Conservation (phyloP, 176 grass and related monocot species). For the Luzula sylvatica region DNA sequence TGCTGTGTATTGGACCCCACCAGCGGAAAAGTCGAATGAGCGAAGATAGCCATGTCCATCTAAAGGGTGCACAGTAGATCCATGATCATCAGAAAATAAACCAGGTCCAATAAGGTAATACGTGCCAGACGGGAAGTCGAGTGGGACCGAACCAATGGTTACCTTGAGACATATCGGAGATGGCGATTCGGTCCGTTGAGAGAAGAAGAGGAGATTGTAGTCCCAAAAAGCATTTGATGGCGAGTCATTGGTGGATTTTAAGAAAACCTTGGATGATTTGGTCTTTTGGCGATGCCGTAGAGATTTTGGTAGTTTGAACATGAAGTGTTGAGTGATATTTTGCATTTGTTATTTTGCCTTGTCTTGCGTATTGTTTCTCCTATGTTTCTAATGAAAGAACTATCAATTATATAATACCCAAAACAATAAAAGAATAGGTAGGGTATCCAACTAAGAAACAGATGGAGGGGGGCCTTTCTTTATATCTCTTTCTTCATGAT, state of each 20-base stretch:
- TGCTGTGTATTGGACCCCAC: constrained; percentile 42
- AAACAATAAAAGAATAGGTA: not conserved
- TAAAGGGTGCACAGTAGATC: constrained; percentile 92
- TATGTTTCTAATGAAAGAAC: constrained; percentile 1
- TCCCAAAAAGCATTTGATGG: constrained; percentile 62
- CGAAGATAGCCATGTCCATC: constrained; percentile 98
- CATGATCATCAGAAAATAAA: constrained; percentile 81
- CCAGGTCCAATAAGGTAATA: constrained; percentile 88
- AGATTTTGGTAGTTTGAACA: not conserved
- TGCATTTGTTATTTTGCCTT: constrained; percentile 1
- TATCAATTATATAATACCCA: not conserved
- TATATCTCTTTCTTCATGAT: too few species aligned
- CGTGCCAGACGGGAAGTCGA: constrained; percentile 56
- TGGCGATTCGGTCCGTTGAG: constrained; percentile 55
- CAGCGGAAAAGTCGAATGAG: constrained; percentile 48
- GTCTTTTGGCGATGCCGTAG: not conserved
- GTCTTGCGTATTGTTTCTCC: not conserved
- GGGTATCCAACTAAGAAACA: not conserved
- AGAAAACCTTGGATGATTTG: not conserved
- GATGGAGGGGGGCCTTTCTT: not conserved
- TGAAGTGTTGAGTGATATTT: not conserved
- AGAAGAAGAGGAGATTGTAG: constrained; percentile 96
- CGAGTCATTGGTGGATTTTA: constrained; percentile 27
- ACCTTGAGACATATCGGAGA: constrained; percentile 42
- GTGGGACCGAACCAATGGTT: constrained; percentile 51